These are phyloP conservation scores for Tuber indicum DNA, from an alignment of 495 filamentous ascomycete species.

Conservation along the genomic window DNA sequence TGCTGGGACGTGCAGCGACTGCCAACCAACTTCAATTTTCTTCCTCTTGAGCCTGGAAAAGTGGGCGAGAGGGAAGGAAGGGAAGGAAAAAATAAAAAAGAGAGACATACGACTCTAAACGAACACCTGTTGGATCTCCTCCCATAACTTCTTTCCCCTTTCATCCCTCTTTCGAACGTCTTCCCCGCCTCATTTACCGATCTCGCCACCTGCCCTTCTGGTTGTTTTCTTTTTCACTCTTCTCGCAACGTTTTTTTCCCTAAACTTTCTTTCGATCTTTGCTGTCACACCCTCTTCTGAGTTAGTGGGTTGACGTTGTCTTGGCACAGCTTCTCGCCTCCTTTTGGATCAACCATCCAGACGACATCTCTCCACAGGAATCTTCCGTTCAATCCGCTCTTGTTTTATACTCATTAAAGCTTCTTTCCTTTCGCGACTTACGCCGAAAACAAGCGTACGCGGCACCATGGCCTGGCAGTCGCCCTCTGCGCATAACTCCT, in stretches of 20 bases:
- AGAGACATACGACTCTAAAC: not conserved
- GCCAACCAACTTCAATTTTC: not conserved
- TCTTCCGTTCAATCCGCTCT: slow-evolving; percentile 9
- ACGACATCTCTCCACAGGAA: slow-evolving; percentile 32
- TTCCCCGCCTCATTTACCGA: slow-evolving; percentile 5
- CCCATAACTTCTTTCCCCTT: not conserved
- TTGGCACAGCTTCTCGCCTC: slow-evolving; percentile 29
- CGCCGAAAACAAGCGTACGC: slow-evolving; percentile 9
- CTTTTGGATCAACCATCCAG: slow-evolving; percentile 25
- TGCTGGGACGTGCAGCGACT: not conserved
- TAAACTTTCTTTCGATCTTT: slow-evolving; percentile 15
- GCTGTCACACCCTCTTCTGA: slow-evolving; percentile 6
- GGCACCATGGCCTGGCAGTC: slow-evolving; percentile 42
- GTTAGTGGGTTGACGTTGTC: slow-evolving; percentile 14
- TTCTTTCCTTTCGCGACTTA: slow-evolving; percentile 4
- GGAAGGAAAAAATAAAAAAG: not conserved
- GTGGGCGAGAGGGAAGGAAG: not conserved
- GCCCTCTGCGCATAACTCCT: slow-evolving; percentile 34
- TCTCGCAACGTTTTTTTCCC: not conserved
- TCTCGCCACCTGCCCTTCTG: not conserved
- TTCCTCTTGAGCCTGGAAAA: not conserved
- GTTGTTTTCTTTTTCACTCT: slow-evolving; percentile 7
- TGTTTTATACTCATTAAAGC: slow-evolving; percentile 3
- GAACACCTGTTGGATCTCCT: not conserved
- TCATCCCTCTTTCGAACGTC: not conserved